phyloP scores from a whole-genome alignment of 2,329 filamentous ascomycete species.

The Pseudocercospora eumusae region DNA sequence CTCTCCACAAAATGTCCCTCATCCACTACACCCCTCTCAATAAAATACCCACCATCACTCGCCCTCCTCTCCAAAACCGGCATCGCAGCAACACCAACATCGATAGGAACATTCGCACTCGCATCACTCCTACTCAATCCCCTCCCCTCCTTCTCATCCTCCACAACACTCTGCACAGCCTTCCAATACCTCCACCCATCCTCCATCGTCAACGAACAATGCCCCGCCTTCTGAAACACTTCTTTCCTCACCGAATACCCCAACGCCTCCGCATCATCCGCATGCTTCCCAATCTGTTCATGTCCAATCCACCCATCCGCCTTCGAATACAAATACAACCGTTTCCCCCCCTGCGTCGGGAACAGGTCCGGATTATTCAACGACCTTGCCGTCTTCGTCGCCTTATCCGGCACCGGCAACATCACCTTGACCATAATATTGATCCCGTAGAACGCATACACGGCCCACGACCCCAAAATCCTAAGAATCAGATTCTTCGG shows the following conservation, averaged over 20 bases:
- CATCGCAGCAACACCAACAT: neutral
- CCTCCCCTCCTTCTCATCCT: conserved; percentile 1
- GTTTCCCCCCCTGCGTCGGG: neutral
- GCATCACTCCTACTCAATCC: neutral
- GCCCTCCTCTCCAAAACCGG: neutral
- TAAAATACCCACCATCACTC: neutral
- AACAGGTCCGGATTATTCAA: neutral
- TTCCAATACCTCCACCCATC: conserved; percentile 7
- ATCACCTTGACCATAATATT: neutral
- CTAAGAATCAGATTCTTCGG: neutral
- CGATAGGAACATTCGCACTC: neutral
- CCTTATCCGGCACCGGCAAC: neutral
- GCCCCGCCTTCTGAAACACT: neutral
- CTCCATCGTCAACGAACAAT: conserved; percentile 6
- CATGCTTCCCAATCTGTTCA: conserved; percentile 1
- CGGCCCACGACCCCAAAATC: neutral
- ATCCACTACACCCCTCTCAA: neutral
- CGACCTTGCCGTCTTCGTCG: neutral
- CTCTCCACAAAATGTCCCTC: neutral
- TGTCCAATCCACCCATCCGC: neutral
- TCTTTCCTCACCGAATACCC: conserved; percentile 1
- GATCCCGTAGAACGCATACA: neutral
- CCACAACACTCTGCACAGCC: conserved; percentile 3
- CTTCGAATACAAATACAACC: neutral
- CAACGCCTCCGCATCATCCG: neutral